Percentiles rank a stretch among this genome's conserved stretches.
Evolutionary conservation across 208 protist species (phyloP).

Genomic region (Acanthamoeba sp.): DNA sequence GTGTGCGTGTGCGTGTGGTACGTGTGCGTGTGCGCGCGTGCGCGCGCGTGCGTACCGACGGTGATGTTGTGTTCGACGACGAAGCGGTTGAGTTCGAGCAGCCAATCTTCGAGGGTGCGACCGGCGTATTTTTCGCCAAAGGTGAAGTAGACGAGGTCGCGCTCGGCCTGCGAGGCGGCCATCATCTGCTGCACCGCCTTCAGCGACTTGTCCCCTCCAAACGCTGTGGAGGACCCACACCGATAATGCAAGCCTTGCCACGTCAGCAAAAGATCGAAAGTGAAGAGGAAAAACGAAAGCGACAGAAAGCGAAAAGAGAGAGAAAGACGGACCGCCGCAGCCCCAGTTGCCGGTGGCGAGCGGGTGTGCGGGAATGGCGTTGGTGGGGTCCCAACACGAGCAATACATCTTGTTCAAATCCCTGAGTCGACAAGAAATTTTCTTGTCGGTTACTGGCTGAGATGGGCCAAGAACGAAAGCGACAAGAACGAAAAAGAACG

Average conservation of each 20-base stretch:
- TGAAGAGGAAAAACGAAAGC: too few relatives aligned
- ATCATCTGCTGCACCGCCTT: conserved; percentile 83
- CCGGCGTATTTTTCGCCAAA: conserved; percentile 80
- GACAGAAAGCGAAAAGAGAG: too few relatives aligned
- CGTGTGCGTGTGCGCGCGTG: too few relatives aligned
- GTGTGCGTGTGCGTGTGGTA: too few relatives aligned
- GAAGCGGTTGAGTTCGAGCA: background rate
- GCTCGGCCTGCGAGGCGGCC: conserved; percentile 76
- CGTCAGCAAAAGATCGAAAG: background rate
- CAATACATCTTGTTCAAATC: conserved; percentile 82
- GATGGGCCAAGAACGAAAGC: too few relatives aligned
- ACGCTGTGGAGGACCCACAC: conserved; percentile 12
- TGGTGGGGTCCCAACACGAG: background rate
- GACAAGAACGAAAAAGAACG: too few relatives aligned
- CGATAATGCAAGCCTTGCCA: too few relatives aligned
- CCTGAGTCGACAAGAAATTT: background rate
- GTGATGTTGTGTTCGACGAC: conserved; percentile 12
- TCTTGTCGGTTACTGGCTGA: too few relatives aligned
- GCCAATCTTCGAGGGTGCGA: background rate
- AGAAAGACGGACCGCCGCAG: background rate
- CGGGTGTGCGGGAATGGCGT: background rate
- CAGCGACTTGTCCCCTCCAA: conserved; percentile 83
- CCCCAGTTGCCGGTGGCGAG: conserved; percentile 56
- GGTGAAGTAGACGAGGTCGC: conserved; percentile 76
- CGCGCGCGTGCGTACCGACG: background rate